Base-by-base conservation (phyloP, 2,329 filamentous ascomycete genomes). In the Diplodia scrobiculata region DNA sequence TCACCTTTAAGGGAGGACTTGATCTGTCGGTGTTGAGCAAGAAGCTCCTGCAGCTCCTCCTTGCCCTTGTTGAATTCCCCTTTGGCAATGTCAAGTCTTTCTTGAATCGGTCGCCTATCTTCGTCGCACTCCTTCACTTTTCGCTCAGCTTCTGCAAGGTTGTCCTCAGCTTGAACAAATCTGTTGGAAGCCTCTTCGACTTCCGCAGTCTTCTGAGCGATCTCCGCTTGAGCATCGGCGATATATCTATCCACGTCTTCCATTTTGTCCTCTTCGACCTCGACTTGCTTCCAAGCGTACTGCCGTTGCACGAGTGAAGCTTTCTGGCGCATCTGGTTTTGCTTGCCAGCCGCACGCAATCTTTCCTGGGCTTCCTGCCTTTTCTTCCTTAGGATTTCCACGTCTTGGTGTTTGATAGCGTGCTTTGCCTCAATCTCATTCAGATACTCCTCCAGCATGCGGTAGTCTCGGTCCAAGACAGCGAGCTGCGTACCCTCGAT, bases 401-500 rank as follows among this genome's bases (percentile, higher is more conserved):
- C 80, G 67, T 90, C 87, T n/a, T 87, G 85, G 51, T 85, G 77
- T 45, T 87, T 86, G 32, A 83, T 82, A 10, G 82, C 79, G 10
- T 29, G 27, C 70, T 89, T 90, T 36, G 81, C 81, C 65, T 89
- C 84, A 67, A 89, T 91, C 38, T 86, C 86, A 69, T 97, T 90
- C 21, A 95, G 82, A 3, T 86, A 89, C 70, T 96, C 89, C 68
- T 90, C 87, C 14, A 97, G 87, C 66, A 97, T 82, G 67, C 88
- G 86, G 77, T 99, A 99, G 73, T 99, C 95, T 68, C 91, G 89
- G 74, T 97, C 92, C 10, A 99, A 84, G 71, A 94, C 89, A 75
- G 98, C 92, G 0, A 99, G 85, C 72, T 98, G 93, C 0, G 97
- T 96, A 29, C 95, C 95, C 72, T 93, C 92, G 68, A 97, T 86